Evolutionary conservation across 2,329 filamentous ascomycete species (phyloP).

Genomic region (Chaetomium globosum): DNA sequence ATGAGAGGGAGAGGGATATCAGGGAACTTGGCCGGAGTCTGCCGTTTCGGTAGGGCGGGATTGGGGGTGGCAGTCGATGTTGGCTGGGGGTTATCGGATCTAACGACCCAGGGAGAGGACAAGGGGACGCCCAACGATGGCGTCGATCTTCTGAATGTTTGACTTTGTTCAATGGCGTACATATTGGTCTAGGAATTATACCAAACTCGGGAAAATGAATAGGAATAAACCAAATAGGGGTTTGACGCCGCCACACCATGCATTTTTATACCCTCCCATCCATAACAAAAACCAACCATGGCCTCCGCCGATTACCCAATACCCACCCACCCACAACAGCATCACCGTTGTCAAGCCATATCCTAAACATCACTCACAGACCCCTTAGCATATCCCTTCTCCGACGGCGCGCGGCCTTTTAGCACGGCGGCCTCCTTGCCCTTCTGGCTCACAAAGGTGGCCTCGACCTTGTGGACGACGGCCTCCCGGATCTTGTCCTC

Average conservation of each 20-base stretch:
- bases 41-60: constrained; percentile 11
- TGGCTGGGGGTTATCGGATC: not conserved
- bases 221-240: not conserved
- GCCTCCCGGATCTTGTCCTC: constrained; percentile 51
- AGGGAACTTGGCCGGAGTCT: constrained; percentile 27
- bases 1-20: constrained; percentile 37
- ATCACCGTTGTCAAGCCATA: not conserved
- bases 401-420: constrained; percentile 9
- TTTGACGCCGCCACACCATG: not conserved
- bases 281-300: not conserved
- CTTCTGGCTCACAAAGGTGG: constrained; percentile 40
- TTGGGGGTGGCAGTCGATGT: not conserved
- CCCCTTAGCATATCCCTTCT: constrained; percentile 17
- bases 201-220: not conserved
- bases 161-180: not conserved
- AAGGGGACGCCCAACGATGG: too few relatives aligned
- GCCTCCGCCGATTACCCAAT: not conserved
- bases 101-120: too few relatives aligned
- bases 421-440: constrained; percentile 18
- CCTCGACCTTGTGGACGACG: constrained; percentile 44
- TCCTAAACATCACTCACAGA: constrained; percentile 22
- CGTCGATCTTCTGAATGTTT: not conserved
- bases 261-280: not conserved
- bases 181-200: not conserved
- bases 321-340: not conserved